Conservation (phyloP, 2,329 filamentous ascomycete species). For the Aspergillus viridinutans region DNA sequence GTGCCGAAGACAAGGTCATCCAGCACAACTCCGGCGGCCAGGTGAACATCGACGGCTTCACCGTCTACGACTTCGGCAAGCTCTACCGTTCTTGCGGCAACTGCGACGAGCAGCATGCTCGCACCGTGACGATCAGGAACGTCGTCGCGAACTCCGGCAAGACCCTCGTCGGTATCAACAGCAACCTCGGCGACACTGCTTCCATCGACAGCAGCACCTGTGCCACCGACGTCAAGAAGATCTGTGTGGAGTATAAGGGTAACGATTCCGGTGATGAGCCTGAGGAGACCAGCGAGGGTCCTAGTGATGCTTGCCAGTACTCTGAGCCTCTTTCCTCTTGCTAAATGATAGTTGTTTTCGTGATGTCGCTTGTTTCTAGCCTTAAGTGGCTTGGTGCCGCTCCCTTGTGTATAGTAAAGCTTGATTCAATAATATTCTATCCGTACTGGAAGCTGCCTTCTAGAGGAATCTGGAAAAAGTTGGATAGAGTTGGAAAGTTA, state of each 20-base stretch:
- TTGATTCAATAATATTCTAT: no score
- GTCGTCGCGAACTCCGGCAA: constrained; percentile 29
- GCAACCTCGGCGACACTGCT: constrained; percentile 36
- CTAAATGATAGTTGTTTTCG: background rate
- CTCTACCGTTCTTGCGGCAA: constrained; percentile 48
- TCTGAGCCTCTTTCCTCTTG: background rate
- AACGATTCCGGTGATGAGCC: background rate
- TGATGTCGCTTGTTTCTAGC: no score
- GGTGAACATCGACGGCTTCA: constrained; percentile 35
- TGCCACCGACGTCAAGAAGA: constrained; percentile 27
- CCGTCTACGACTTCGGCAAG: constrained; percentile 40
- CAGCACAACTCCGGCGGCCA: constrained; percentile 34
- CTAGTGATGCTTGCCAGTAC: constrained; percentile 2
- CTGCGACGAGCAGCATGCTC: constrained; percentile 33
- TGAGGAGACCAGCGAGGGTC: background rate
- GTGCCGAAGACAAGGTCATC: constrained; percentile 34
- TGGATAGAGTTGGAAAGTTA: no score
- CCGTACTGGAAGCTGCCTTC: no score
- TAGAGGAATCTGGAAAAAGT: no score
- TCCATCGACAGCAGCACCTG: constrained; percentile 15
- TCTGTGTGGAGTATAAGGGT: constrained; percentile 35
- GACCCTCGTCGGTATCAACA: constrained; percentile 35
- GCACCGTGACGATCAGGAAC: constrained; percentile 27
- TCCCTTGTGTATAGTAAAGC: no score
- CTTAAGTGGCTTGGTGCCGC: background rate